Evolutionary conservation across 257 asterid species (phyloP).

Genomic region (Osmanthus fragrans): DNA sequence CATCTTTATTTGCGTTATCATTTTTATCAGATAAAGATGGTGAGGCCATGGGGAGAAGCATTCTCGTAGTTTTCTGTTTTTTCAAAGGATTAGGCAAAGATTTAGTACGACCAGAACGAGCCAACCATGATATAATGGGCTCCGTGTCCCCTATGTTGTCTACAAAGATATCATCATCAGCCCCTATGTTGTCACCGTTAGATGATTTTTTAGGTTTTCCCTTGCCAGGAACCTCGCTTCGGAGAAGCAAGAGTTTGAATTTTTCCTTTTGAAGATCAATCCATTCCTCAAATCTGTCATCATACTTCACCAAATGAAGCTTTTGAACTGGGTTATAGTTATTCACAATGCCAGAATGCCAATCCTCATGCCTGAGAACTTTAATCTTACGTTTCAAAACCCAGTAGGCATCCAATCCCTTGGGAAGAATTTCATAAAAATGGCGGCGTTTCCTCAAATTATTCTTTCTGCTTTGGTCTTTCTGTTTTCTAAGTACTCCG

Average conservation of each 20-base stretch:
- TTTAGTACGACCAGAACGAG: slow-evolving; percentile 74
- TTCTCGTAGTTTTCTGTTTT: slow-evolving; percentile 46
- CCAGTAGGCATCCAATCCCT: slow-evolving; percentile 72
- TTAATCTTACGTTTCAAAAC: slow-evolving; percentile 73
- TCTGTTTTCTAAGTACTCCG: slow-evolving; percentile 73
- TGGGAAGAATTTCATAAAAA: slow-evolving; percentile 71
- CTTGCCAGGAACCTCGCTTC: slow-evolving; percentile 75
- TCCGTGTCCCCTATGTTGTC: slow-evolving; percentile 66
- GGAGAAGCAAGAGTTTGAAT: slow-evolving; percentile 88
- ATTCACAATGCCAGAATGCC: slow-evolving; percentile 79
- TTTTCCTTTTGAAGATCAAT: slow-evolving; percentile 78
- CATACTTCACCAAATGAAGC: slow-evolving; percentile 83
- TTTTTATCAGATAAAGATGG: slow-evolving; percentile 42
- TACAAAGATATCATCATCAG: slow-evolving; percentile 43
- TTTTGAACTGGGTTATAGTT: slow-evolving; percentile 72
- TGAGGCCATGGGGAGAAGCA: slow-evolving; percentile 37
- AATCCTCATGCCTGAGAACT: slow-evolving; percentile 88
- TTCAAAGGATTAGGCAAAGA: slow-evolving; percentile 53
- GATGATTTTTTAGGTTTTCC: slow-evolving; percentile 38
- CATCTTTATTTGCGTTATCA: slow-evolving; percentile 35
- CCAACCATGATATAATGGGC: slow-evolving; percentile 85
- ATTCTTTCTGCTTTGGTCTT: slow-evolving; percentile 52
- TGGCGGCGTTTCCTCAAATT: slow-evolving; percentile 85
- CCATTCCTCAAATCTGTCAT: slow-evolving; percentile 96
- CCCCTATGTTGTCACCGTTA: slow-evolving; percentile 12